Evolutionary conservation across 2,329 filamentous ascomycete genomes (phyloP).

Genomic region (Curvularia verruculosa): DNA sequence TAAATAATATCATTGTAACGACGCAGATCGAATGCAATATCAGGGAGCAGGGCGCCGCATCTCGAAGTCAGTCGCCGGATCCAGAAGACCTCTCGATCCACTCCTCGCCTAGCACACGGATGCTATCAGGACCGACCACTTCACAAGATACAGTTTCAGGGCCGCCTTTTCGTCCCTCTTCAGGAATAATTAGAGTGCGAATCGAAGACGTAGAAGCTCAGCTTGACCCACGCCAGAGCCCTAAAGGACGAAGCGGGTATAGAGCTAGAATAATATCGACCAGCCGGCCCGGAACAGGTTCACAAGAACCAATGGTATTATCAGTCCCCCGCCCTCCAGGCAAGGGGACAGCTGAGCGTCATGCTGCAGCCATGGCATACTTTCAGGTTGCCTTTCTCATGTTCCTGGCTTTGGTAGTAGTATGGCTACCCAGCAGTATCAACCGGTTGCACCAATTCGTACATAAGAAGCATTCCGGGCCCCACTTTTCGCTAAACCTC

Average conservation of each 20-base stretch:
- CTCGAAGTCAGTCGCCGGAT: conserved; percentile 9
- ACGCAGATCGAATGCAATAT: conserved; percentile 67
- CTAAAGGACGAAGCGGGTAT: conserved; percentile 8
- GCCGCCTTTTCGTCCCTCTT: not conserved
- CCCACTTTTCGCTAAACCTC: conserved; percentile 66
- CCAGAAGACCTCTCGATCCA: conserved; percentile 32
- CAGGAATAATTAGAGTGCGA: not conserved
- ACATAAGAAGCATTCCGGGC: conserved; percentile 51
- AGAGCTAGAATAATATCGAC: conserved; percentile 18
- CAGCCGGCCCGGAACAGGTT: not conserved
- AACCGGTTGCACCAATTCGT: conserved; percentile 77
- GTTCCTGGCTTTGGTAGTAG: conserved; percentile 73
- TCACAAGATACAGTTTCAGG: not conserved
- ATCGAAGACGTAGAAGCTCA: conserved; percentile 11
- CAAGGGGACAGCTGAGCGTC: conserved; percentile 35
- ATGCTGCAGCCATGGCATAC: conserved; percentile 68
- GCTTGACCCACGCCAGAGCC: not conserved
- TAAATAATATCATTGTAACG: conserved; percentile 55
- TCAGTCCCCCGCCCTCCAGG: conserved; percentile 2
- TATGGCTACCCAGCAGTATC: conserved; percentile 70
- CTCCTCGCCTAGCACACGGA: conserved; percentile 39
- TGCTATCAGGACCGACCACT: conserved; percentile 8
- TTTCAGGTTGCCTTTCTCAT: conserved; percentile 73
- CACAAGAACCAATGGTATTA: not conserved
- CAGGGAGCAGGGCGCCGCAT: conserved; percentile 53